Base-by-base conservation (phyloP, 306 rosid species). In the Trifolium pratense region DNA sequence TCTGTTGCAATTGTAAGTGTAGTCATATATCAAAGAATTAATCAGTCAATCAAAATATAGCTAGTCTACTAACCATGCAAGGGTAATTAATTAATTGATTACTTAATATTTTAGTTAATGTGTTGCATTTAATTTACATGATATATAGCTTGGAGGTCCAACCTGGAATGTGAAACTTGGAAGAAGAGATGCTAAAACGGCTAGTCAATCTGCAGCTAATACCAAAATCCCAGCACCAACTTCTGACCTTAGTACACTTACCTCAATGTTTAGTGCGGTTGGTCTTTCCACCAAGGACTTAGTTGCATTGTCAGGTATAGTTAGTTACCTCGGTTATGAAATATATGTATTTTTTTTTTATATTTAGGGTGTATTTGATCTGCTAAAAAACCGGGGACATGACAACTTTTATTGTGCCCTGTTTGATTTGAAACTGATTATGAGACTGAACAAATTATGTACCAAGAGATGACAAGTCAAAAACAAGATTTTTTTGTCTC, bases 141-240 rank as follows among this genome's bases (percentile, higher is more conserved):
- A 36, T n/a, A n/a, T n/a, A n/a, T 55, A 91, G 98, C 98, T 93
- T 48, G 90, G 91, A 76, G 98, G 98, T 1, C 96, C 93, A 3
- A 77, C 32, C 6, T 93, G 97, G 98, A 58, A 86, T 42, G 96
- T 91, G 0, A 91, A 88, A 72, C 75, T 93, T 18, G 97, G 98
- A 84, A 86, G 98, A 87, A 91, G 96, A 79, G 98, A 93, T 26
- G 78, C 98, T 0, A 93, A 23, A 32, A 89, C 86, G 0, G 70
- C 98, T 0, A 93, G 92, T 79, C 89, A 61, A 9, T 75, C 92
- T 12, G 97, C 93, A 7, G 96, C 98, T 6, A 86, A 86, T 69
- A 88, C 65, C 5, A 72, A 73, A 62, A 88, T 93, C 26, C 98
- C 98, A 12, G 64, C 84, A 23, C 97, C 97, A 53, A 79, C 87